Percentiles rank a stretch among this genome's conserved stretches.
Conservation (phyloP, 371 early-diverging fungal genomes). For the Apophysomyces sp. region DNA sequence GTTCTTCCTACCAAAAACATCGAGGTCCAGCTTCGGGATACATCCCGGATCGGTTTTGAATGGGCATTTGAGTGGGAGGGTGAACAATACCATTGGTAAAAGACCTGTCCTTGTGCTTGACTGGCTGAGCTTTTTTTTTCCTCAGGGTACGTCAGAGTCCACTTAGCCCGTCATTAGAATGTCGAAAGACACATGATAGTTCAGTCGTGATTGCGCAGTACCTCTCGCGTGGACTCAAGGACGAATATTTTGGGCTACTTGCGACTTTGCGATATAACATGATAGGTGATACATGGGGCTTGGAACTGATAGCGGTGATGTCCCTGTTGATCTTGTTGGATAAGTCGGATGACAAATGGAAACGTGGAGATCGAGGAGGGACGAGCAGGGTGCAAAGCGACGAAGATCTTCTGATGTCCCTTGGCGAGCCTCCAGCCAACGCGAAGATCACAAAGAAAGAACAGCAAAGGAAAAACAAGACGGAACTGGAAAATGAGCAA, state of each 20-base stretch:
- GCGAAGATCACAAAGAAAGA: constrained; percentile 19
- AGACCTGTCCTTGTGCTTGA: background rate
- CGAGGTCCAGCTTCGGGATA: constrained; percentile 24
- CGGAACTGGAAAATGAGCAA: constrained; percentile 31
- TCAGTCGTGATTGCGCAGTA: constrained; percentile 26
- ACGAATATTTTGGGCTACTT: constrained; percentile 46
- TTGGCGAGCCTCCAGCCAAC: background rate
- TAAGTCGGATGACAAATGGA: constrained; percentile 31
- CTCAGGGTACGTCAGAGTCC: constrained; percentile 40
- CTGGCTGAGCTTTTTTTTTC: background rate
- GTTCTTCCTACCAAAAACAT: constrained; percentile 22
- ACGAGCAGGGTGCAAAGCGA: constrained; percentile 6
- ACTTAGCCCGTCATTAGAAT: constrained; percentile 36
- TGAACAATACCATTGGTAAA: constrained; percentile 40
- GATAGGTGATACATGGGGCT: constrained; percentile 19
- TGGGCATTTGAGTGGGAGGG: constrained; percentile 49
- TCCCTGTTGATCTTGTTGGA: constrained; percentile 43
- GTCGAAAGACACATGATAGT: constrained; percentile 10
- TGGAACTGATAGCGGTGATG: constrained; percentile 30
- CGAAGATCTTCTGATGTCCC: background rate
- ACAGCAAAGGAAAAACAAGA: constrained; percentile 20
- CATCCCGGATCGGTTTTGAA: constrained; percentile 40
- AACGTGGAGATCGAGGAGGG: background rate
- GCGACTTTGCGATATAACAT: constrained; percentile 41
- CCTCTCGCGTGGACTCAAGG: constrained; percentile 37